Conservation (phyloP, 2,329 filamentous ascomycete species). For the Aspergillus caelatus region DNA sequence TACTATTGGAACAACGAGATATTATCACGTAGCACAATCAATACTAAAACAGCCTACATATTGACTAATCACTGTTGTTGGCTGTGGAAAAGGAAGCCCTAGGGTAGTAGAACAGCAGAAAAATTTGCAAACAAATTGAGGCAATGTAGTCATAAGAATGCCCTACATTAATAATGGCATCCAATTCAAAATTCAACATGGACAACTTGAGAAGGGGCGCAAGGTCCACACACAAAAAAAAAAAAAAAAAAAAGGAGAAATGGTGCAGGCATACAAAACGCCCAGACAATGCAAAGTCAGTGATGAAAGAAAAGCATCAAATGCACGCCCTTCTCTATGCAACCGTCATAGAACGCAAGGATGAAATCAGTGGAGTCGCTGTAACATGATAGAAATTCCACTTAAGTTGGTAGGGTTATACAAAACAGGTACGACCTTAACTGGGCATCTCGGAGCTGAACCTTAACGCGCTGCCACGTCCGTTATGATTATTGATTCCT, state of each 20-base stretch:
- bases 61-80: neutral
- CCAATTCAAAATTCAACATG: neutral
- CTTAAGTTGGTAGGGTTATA: neutral
- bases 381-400: neutral
- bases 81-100: neutral
- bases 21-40: neutral
- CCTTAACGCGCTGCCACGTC: constrained; percentile 41
- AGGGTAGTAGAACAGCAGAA: neutral
- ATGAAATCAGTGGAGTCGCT: neutral
- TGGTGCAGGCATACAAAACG: constrained; percentile 13
- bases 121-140: neutral
- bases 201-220: neutral
- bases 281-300: constrained; percentile 17
- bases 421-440: constrained; percentile 15
- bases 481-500: constrained; percentile 38
- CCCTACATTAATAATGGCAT: neutral
- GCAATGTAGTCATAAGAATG: neutral
- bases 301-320: neutral
- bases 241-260: constrained; percentile 4
- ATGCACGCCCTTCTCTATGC: neutral
- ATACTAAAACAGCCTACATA: neutral
- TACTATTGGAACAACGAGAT: neutral
- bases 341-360: constrained; percentile 10
- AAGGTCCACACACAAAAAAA: neutral
- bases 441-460: constrained; percentile 42